These are phyloP conservation scores for Scheffersomyces segobiensis DNA, from an alignment of 1,139 yeast species.

Conservation along the genomic window DNA sequence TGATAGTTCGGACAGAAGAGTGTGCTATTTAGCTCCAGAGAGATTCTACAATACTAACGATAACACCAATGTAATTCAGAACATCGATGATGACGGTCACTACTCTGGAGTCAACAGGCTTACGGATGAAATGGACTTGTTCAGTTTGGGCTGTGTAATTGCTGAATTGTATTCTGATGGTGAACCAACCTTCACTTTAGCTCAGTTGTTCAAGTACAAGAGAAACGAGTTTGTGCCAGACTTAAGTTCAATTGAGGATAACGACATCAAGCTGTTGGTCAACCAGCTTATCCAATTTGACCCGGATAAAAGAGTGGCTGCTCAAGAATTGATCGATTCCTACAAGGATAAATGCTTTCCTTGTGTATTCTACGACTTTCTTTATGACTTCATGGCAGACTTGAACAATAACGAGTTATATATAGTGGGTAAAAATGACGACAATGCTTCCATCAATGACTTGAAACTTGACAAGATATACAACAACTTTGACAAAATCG, in stretches of 20 bases:
- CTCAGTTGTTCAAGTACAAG: constrained; percentile 83
- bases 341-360: constrained; percentile 65
- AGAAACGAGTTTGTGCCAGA: constrained; percentile 67
- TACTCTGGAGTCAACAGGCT: constrained; percentile 34
- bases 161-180: constrained; percentile 91
- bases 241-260: constrained; percentile 54
- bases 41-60: constrained; percentile 54
- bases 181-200: constrained; percentile 77
- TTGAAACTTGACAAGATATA: constrained; percentile 58
- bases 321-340: constrained; percentile 51
- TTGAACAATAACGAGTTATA: constrained; percentile 28
- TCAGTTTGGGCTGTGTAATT: constrained; percentile 86
- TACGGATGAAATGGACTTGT: constrained; percentile 78
- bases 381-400: constrained; percentile 63
- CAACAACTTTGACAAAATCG: constrained; percentile 54
- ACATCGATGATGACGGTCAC: constrained; percentile 30
- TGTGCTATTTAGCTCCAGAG: constrained; percentile 94
- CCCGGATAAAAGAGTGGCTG: constrained; percentile 60
- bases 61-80: constrained; percentile 15
- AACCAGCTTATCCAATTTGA: constrained; percentile 61
- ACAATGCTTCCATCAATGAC: constrained; percentile 49
- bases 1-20: constrained; percentile 83
- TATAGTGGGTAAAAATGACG: constrained; percentile 16
- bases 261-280: constrained; percentile 53
- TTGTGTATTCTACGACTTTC: constrained; percentile 63